Evolutionary conservation across 1,284 basidiomycete species (phyloP).

Genomic region (Ganoderma leucocontextum): DNA sequence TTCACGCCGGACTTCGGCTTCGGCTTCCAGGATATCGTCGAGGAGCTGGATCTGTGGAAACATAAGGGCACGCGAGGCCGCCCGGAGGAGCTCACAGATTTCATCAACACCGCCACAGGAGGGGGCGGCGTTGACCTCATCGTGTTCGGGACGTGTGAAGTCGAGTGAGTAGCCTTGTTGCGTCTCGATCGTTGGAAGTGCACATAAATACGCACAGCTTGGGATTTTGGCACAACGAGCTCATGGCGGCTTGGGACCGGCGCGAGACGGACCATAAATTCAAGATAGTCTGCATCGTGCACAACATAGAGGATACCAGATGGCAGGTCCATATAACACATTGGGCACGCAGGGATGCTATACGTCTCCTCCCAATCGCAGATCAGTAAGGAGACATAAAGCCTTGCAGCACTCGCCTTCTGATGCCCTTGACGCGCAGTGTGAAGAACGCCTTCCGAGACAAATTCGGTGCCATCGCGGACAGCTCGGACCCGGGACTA

Average conservation of each 20-base stretch:
- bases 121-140: constrained; percentile 43
- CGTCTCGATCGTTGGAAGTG: background rate
- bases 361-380: constrained; percentile 47
- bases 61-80: constrained; percentile 39
- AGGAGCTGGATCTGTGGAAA: constrained; percentile 38
- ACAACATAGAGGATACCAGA: constrained; percentile 41
- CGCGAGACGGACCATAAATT: constrained; percentile 47
- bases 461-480: constrained; percentile 43
- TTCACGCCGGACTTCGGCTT: constrained; percentile 41
- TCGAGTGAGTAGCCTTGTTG: constrained; percentile 39
- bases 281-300: constrained; percentile 48
- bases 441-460: constrained; percentile 43
- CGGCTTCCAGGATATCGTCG: constrained; percentile 43
- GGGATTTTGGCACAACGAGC: constrained; percentile 37
- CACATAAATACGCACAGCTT: constrained; percentile 12
- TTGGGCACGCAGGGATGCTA: constrained; percentile 47
- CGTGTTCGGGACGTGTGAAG: constrained; percentile 48
- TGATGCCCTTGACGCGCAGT: constrained; percentile 27
- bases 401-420: background rate
- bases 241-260: constrained; percentile 46
- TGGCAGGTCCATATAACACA: constrained; percentile 45
- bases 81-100: constrained; percentile 37
- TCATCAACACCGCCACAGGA: constrained; percentile 32
- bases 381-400: constrained; percentile 40
- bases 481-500: constrained; percentile 40